Conservation (phyloP, 352 stramenopile species). For the Globisporangium uncinulatum region DNA sequence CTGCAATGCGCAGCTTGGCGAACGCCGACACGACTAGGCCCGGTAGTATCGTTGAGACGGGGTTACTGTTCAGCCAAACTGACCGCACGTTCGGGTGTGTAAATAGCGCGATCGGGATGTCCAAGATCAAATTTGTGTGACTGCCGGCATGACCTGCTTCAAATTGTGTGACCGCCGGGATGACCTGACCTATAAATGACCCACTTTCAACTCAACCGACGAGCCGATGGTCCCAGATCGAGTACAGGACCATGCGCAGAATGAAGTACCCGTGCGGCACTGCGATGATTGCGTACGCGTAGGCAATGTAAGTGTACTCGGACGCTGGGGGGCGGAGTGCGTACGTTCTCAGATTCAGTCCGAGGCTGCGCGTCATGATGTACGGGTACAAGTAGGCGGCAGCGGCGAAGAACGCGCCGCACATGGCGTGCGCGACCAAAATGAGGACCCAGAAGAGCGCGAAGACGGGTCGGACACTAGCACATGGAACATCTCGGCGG, state of each 20-base stretch:
- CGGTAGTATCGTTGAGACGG: constrained; percentile 2
- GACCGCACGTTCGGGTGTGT: constrained; percentile 3
- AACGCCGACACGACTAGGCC: background rate
- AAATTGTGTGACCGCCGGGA: too few species aligned
- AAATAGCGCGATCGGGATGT: constrained; percentile 6
- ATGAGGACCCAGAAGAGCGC: constrained; percentile 11
- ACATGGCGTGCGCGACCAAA: constrained; percentile 6
- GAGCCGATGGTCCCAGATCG: too few species aligned
- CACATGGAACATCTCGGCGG: constrained; percentile 12
- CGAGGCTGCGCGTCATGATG: constrained; percentile 14
- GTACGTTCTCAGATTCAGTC: constrained; percentile 13
- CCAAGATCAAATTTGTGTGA: too few species aligned
- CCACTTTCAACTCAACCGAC: too few species aligned
- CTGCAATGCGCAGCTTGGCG: constrained; percentile 1
- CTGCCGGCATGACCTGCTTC: too few species aligned
- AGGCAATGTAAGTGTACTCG: constrained; percentile 11
- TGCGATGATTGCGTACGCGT: constrained; percentile 8
- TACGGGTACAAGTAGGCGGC: constrained; percentile 14
- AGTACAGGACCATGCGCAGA: too few species aligned
- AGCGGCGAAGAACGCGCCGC: constrained; percentile 10
- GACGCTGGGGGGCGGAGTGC: constrained; percentile 4
- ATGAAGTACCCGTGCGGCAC: constrained; percentile 10
- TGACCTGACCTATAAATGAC: too few species aligned
- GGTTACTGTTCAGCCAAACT: constrained; percentile 14
- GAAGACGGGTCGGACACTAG: constrained; percentile 5